Evolutionary conservation across 2,329 filamentous ascomycete genomes (phyloP).

Genomic region (Hypoxylon sp.): DNA sequence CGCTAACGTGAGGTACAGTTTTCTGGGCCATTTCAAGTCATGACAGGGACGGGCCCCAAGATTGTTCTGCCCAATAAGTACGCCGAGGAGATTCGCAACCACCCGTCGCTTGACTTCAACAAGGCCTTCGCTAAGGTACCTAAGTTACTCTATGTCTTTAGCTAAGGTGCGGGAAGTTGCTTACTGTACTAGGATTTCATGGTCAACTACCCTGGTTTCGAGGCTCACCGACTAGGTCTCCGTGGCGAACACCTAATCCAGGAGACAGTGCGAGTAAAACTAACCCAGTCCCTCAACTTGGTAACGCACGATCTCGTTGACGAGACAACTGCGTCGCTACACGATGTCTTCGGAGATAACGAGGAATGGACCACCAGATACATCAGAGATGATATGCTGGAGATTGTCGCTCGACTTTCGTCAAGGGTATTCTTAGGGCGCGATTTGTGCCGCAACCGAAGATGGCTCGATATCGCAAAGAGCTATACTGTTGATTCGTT

Average conservation of each 20-base stretch:
- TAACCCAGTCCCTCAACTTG: conserved; percentile 55
- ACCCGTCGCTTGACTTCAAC: conserved; percentile 54
- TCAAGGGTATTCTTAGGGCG: conserved; percentile 65
- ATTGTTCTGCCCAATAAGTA: conserved; percentile 54
- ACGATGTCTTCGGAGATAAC: conserved; percentile 53
- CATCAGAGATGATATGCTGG: conserved; percentile 58
- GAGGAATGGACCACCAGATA: conserved; percentile 59
- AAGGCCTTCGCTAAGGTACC: conserved; percentile 57
- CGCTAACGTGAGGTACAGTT: conserved; percentile 46
- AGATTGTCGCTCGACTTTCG: conserved; percentile 64
- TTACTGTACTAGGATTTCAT: conserved; percentile 53
- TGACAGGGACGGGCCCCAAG: conserved; percentile 54
- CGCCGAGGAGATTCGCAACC: conserved; percentile 57
- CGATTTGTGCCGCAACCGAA: conserved; percentile 61
- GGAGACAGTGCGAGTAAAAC: conserved; percentile 54
- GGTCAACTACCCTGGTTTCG: conserved; percentile 55
- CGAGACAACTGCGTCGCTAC: conserved; percentile 54
- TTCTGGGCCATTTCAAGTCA: conserved; percentile 54
- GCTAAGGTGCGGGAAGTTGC: background rate
- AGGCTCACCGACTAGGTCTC: conserved; percentile 49
- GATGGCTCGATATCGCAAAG: conserved; percentile 63
- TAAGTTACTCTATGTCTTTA: conserved; percentile 39
- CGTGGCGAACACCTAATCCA: conserved; percentile 49
- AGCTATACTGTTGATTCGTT: conserved; percentile 61
- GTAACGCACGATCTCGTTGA: conserved; percentile 56